phyloP scores from a whole-genome alignment of 2,329 filamentous ascomycete species.

The Aspergillus glaucus region DNA sequence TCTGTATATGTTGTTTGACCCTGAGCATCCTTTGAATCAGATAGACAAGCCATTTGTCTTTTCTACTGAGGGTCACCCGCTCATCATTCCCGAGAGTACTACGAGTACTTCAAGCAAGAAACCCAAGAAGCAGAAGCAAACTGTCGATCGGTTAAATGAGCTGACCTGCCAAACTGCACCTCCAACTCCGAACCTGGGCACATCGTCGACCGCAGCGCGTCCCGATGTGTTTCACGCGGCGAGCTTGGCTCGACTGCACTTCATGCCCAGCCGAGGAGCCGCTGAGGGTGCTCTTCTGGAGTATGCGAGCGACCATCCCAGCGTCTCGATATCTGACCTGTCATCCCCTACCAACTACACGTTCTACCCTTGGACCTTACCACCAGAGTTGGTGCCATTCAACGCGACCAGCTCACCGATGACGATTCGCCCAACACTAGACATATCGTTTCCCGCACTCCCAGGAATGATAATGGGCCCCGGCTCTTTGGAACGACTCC shows the following conservation, averaged over 20 bases:
- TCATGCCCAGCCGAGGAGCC: slow-evolving; percentile 56
- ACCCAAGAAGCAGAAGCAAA: slow-evolving; percentile 6
- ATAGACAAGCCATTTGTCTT: slow-evolving; percentile 87
- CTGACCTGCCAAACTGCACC: slow-evolving; percentile 63
- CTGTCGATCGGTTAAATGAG: slow-evolving; percentile 15
- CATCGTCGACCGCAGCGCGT: slow-evolving; percentile 74
- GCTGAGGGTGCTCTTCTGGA: slow-evolving; percentile 52
- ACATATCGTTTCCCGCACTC: slow-evolving; percentile 58
- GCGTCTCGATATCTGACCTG: slow-evolving; percentile 49
- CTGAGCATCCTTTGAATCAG: slow-evolving; percentile 77
- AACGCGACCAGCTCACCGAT: slow-evolving; percentile 74
- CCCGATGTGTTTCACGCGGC: slow-evolving; percentile 83
- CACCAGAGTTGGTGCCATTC: slow-evolving; percentile 63
- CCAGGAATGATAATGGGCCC: slow-evolving; percentile 43
- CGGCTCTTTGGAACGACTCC: slow-evolving; percentile 50
- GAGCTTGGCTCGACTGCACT: slow-evolving; percentile 72
- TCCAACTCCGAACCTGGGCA: slow-evolving; percentile 56
- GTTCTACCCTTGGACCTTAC: slow-evolving; percentile 90
- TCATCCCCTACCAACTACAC: slow-evolving; percentile 68
- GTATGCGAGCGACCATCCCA: slow-evolving; percentile 50
- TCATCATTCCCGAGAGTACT: slow-evolving; percentile 64
- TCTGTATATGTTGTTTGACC: slow-evolving; percentile 83
- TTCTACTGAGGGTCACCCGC: slow-evolving; percentile 89
- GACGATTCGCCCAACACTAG: slow-evolving; percentile 63
- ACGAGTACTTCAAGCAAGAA: slow-evolving; percentile 6